Base-by-base conservation (phyloP, 176 grass and related monocot species). In the Canna indica region DNA sequence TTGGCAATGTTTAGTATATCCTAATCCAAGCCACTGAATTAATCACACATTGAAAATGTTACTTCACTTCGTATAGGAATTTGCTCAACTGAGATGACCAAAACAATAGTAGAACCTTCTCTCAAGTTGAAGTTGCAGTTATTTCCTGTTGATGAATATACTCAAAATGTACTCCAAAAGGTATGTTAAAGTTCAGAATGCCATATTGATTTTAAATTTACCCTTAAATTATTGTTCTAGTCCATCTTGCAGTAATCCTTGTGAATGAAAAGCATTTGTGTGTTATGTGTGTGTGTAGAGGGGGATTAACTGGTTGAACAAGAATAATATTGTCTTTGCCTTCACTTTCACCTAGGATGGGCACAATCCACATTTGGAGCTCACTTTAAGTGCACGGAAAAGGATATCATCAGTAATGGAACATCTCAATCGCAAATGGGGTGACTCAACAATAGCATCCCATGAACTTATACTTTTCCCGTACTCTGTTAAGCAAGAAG, bases 381-480 rank as follows among this genome's bases (percentile, higher is more conserved):
- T 99, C 80, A 93, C 94, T 64, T 85, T 99, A 79, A 99, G 94
- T 73, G 85, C 80, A 73, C 83, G 82, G 77, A 99, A 99, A 47
- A 99, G 85, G 85, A 90, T 99, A 81, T 86, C 90, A 73, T 99
- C 94, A 46, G 90, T 99, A 38, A 73, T 99, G 74, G 94, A 99
- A 78, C 94, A 99, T 84, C 64, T 99, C 59, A 93, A 86, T 48
- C 84, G 86, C 50, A 99, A 99, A 79, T 99, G 90, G 94, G 90
- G 94, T 25, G 81, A 84, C 79, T 93, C 86, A 78, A 83, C 80
- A 53, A 77, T 99, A 39, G 66, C 90, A 73, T 88, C 56, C 45
- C 86, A 86, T 68, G 94, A 99, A 74, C 86, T 99, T 33, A 75
- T 99, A 45, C 84, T 99, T 71, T 81, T 99, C 41, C 94, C 90